A percentile compares a stretch with the other conserved stretches of the same genome.
Conservation (phyloP, 78 protist species). For the Thecamonas trahens region DNA sequence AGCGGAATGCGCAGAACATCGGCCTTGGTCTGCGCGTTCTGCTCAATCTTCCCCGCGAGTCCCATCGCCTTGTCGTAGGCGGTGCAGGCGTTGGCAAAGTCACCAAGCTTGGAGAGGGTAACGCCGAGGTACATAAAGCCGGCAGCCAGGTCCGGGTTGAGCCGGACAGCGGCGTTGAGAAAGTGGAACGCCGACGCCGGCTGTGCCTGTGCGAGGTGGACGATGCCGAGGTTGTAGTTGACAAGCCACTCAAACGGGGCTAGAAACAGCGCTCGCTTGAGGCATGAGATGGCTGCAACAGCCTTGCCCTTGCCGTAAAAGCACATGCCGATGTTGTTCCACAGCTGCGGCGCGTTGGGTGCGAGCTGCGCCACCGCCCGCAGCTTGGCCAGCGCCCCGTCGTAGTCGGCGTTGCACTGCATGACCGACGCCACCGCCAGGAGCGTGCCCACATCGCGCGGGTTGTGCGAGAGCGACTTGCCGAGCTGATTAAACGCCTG, state of each 20-base stretch:
- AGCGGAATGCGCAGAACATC: too few relatives aligned
- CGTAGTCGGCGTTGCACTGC: conserved; percentile 63
- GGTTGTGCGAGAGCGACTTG: conserved; percentile 62
- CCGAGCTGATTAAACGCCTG: conserved; percentile 70
- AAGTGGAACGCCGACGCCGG: conserved; percentile 75
- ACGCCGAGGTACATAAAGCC: conserved; percentile 73
- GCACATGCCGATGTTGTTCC: conserved; percentile 91
- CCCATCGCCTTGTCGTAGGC: conserved; percentile 38
- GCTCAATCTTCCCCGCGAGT: too few relatives aligned
- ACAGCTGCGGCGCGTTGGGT: conserved; percentile 67
- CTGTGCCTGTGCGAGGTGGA: conserved; percentile 50
- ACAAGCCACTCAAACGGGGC: conserved; percentile 86
- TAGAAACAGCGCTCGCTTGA: conserved; percentile 67
- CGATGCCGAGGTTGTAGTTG: conserved; percentile 66
- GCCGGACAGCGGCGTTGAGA: conserved; percentile 51
- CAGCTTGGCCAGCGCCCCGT: conserved; percentile 73
- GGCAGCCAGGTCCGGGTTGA: conserved; percentile 48
- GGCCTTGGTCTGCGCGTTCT: too few relatives aligned
- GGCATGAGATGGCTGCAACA: conserved; percentile 69
- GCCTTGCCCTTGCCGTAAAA: conserved; percentile 53
- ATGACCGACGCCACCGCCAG: conserved; percentile 77
- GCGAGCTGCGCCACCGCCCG: conserved; percentile 45
- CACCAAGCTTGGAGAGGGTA: conserved; percentile 47
- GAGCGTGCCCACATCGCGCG: conserved; percentile 44
- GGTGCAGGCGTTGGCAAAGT: conserved; percentile 39